phyloP scores from a whole-genome alignment of 2,329 filamentous ascomycete species.

The Whalleya microplaca region DNA sequence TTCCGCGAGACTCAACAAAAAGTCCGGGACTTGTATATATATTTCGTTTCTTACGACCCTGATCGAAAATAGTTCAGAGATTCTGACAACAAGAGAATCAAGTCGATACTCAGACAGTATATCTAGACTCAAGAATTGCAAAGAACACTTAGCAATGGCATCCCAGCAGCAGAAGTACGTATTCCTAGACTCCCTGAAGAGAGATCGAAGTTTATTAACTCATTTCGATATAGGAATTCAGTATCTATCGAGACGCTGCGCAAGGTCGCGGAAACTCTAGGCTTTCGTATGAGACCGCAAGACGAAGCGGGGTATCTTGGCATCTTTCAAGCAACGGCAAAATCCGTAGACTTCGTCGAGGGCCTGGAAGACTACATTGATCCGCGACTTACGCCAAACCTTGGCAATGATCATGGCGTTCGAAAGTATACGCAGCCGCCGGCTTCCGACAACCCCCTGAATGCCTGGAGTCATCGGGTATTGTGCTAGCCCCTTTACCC shows the following conservation, averaged over 20 bases:
- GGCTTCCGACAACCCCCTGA: conserved; percentile 42
- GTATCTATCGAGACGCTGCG: conserved; percentile 14
- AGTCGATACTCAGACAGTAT: not conserved
- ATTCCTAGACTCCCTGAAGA: not conserved
- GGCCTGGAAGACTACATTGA: conserved; percentile 42
- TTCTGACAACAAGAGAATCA: too few relatives aligned
- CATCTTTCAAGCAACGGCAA: conserved; percentile 4
- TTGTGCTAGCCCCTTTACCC: conserved; percentile 33
- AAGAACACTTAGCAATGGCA: not conserved
- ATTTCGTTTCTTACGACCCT: not conserved
- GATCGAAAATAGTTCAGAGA: too few relatives aligned
- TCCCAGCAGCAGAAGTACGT: conserved; percentile 7
- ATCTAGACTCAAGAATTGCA: not conserved
- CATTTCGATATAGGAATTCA: not conserved
- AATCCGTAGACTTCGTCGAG: conserved; percentile 29
- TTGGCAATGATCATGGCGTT: conserved; percentile 23
- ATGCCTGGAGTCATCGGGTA: conserved; percentile 46
- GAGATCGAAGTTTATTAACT: not conserved
- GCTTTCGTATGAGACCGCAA: conserved; percentile 12
- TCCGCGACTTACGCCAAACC: conserved; percentile 15
- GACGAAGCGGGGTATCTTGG: conserved; percentile 17
- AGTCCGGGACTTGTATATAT: not conserved
- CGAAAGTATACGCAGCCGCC: conserved; percentile 12
- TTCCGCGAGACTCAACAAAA: not conserved
- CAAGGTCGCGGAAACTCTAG: conserved; percentile 10